Conservation (phyloP, 2,329 filamentous ascomycete species). For the Penicillium verrucosum region DNA sequence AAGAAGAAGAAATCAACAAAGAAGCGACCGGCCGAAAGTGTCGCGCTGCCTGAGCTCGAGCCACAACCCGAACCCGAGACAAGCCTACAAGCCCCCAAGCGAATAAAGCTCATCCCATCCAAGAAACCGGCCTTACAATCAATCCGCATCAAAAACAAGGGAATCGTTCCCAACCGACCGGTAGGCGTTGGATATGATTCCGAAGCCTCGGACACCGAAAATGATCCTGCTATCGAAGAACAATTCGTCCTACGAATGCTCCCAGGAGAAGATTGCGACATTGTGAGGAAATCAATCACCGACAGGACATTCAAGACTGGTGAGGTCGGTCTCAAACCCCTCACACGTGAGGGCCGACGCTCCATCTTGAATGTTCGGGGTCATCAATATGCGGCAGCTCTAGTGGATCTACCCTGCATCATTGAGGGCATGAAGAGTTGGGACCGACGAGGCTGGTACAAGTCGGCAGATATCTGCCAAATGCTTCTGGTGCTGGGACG, state of each 20-base stretch:
- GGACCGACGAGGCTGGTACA: conserved; percentile 84
- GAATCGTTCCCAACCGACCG: conserved; percentile 65
- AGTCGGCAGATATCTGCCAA: conserved; percentile 82
- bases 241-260: conserved; percentile 86
- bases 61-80: conserved; percentile 28
- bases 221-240: conserved; percentile 83
- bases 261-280: conserved; percentile 81
- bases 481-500: conserved; percentile 77
- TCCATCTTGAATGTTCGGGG: conserved; percentile 68
- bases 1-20: conserved; percentile 41
- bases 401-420: conserved; percentile 82
- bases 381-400: conserved; percentile 68
- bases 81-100: conserved; percentile 32
- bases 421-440: conserved; percentile 91
- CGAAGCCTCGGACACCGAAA: conserved; percentile 85
- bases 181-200: conserved; percentile 93
- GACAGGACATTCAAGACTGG: conserved; percentile 71
- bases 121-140: conserved; percentile 42
- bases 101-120: conserved; percentile 39
- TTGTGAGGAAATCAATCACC: conserved; percentile 70
- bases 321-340: conserved; percentile 76
- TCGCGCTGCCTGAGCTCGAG: conserved; percentile 22
- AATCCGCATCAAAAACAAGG: conserved; percentile 63
- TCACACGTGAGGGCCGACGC: conserved; percentile 66
- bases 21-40: conserved; percentile 38